Evolutionary conservation across 257 asterid species (phyloP), one percentile per base, ranked within the genome.

Genomic region (Solanum arcanum): DNA sequence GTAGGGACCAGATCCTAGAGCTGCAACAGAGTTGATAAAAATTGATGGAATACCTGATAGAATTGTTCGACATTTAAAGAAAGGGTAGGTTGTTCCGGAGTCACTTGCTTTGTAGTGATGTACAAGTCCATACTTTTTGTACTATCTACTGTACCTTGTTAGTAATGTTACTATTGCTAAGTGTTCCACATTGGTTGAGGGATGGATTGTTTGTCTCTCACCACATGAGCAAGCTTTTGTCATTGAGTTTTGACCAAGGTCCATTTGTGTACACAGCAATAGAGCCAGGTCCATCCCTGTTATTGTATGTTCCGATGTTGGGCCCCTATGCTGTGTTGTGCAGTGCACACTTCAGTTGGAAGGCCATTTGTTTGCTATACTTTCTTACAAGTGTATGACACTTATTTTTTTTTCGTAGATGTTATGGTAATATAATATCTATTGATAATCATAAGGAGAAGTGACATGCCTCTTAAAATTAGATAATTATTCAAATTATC

Each of bases 1-100:
- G 89, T 90, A 97, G 99, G 99, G 99, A 86, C 99, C 98, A 42
- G 93, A 93, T 74, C 86, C 95, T 56, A 92, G 83, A 93, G 98
- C 98, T 91, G 98, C 98, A 29, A 91, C 96, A 2, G 98, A 97
- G 85, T 88, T 96, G 69, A 95, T 97, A 76, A 94, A 92, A 89
- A 90, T 91, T 84, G 98, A 94, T 83, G 99, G 99, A 31, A 92
- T 97, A 66, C 92, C 92, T 83, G 96, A 95, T 89, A 95, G 95
- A 77, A 93, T 95, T 92, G 94, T 93, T 86, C 93, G 92, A 87
- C 98, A 95, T 92, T 91, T 97, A 91, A 93, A 89, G 91, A 95
- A 89, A 90, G 98, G 94, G 99, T 97, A 91, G 91, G 98, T 89
- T 44, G 52, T 88, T 87, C 33, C 46, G 77, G 81, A 74, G 29